Percentiles rank a stretch among this genome's conserved stretches.
Conservation (phyloP, 345 rosid genomes). For the Dipteronia dyeriana region DNA sequence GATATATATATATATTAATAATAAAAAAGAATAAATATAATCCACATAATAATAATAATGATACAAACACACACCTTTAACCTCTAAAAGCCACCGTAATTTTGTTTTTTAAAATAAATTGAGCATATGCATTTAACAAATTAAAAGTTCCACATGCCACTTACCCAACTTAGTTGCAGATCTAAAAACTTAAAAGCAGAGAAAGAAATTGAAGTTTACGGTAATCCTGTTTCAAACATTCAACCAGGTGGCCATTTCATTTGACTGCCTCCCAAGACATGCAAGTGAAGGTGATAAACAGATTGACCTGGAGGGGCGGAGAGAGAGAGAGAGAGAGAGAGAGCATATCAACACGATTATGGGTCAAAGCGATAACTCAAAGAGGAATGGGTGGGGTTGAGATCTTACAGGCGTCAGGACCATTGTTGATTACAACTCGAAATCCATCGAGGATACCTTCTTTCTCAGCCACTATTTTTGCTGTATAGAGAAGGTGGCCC, state of each 20-base stretch:
- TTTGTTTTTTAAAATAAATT: no score
- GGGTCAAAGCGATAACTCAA: not conserved
- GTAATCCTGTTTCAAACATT: conserved; percentile 8
- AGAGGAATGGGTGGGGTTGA: conserved; percentile 16
- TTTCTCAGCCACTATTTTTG: conserved; percentile 87
- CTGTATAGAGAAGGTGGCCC: conserved; percentile 71
- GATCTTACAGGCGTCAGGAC: conserved; percentile 74
- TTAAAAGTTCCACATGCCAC: no score
- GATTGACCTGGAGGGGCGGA: conserved; percentile 72
- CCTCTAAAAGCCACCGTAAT: no score
- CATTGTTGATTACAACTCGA: conserved; percentile 92
- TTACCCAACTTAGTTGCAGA: not conserved
- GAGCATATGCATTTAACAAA: no score
- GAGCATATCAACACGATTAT: not conserved
- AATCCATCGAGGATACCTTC: conserved; percentile 89
- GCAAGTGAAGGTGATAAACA: conserved; percentile 91
- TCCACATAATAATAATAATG: no score
- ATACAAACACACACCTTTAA: no score
- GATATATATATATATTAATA: no score
- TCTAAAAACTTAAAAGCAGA: not conserved
- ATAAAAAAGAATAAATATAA: no score
- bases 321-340: not conserved
- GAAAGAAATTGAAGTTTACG: not conserved
- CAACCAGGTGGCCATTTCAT: conserved; percentile 96
- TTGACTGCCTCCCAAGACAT: conserved; percentile 82